Evolutionary conservation across 2,329 filamentous ascomycete genomes (phyloP).

Genomic region (Arthroderma sp.): DNA sequence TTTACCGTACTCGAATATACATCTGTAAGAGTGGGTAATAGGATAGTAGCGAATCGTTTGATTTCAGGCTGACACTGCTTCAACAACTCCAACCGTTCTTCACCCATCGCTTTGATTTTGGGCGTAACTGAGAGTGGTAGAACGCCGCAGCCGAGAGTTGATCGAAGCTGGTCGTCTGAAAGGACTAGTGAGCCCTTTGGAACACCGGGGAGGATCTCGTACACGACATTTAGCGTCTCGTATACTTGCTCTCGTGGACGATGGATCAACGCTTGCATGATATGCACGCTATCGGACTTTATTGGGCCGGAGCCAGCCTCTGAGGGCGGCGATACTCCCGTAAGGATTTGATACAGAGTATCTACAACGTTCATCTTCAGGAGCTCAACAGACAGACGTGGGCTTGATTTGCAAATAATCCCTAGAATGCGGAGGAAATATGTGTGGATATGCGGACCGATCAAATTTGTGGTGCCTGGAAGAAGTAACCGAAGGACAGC

Average conservation of each 20-base stretch:
- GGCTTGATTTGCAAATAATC: slow-evolving; percentile 80
- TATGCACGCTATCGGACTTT: slow-evolving; percentile 89
- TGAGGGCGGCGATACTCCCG: slow-evolving; percentile 80
- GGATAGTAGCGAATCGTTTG: slow-evolving; percentile 79
- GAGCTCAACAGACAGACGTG: slow-evolving; percentile 72
- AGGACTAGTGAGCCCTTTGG: slow-evolving; percentile 45
- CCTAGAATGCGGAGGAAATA: slow-evolving; percentile 87
- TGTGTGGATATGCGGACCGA: slow-evolving; percentile 87
- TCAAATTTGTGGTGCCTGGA: slow-evolving; percentile 89
- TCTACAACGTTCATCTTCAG: slow-evolving; percentile 96
- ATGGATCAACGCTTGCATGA: slow-evolving; percentile 97
- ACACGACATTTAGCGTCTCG: slow-evolving; percentile 94
- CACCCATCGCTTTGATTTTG: slow-evolving; percentile 46
- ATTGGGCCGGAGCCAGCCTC: slow-evolving; percentile 50
- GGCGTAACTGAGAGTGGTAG: slow-evolving; percentile 20
- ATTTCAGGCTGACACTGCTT: slow-evolving; percentile 75
- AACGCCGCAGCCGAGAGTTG: slow-evolving; percentile 38
- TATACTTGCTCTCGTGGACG: slow-evolving; percentile 90
- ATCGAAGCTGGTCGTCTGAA: slow-evolving; percentile 36
- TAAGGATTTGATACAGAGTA: slow-evolving; percentile 92
- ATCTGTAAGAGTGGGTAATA: slow-evolving; percentile 89
- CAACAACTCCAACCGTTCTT: slow-evolving; percentile 70
- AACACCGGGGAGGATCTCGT: slow-evolving; percentile 74
- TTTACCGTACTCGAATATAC: slow-evolving; percentile 98
- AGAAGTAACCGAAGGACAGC: slow-evolving; percentile 77